A percentile compares a stretch with the other conserved stretches of the same genome.
Evolutionary conservation across 768 basidiomycete genomes (phyloP).

Genomic region (Calocera viscosa): DNA sequence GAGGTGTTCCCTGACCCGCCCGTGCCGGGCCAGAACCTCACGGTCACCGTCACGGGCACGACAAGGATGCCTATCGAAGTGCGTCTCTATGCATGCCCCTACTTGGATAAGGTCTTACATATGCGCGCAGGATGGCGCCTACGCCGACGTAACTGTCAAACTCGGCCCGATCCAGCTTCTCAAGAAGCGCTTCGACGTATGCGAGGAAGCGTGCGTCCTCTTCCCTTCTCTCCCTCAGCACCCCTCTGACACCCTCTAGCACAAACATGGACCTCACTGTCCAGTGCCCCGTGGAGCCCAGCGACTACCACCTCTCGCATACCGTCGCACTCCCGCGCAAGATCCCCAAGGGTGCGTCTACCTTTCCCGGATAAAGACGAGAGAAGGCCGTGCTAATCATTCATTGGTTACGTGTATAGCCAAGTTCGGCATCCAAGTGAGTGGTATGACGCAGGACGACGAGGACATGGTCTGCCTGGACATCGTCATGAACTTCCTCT

Average conservation of each 20-base stretch:
- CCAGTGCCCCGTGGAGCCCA: slow-evolving; percentile 71
- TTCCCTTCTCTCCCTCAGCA: neutral
- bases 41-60: slow-evolving; percentile 61
- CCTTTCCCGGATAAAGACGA: neutral
- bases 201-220: slow-evolving; percentile 77
- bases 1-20: slow-evolving; percentile 77
- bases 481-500: slow-evolving; percentile 59
- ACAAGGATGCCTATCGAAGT: slow-evolving; percentile 57
- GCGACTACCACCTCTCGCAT: slow-evolving; percentile 60
- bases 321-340: slow-evolving; percentile 81
- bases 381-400: neutral
- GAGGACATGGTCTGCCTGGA: slow-evolving; percentile 69
- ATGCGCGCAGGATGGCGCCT: slow-evolving; percentile 64
- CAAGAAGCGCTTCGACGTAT: slow-evolving; percentile 71
- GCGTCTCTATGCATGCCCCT: slow-evolving; percentile 13
- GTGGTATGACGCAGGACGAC: slow-evolving; percentile 58
- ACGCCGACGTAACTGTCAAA: slow-evolving; percentile 81
- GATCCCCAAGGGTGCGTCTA: slow-evolving; percentile 56
- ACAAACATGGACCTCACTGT: slow-evolving; percentile 60
- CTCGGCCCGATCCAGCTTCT: slow-evolving; percentile 88
- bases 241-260: slow-evolving; percentile 30
- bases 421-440: slow-evolving; percentile 63
- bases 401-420: slow-evolving; percentile 42
- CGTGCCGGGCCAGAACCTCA: slow-evolving; percentile 70
- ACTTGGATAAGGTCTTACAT: neutral